Base-by-base conservation (phyloP, 306 rosid species). In the Acacia crassicarpa region DNA sequence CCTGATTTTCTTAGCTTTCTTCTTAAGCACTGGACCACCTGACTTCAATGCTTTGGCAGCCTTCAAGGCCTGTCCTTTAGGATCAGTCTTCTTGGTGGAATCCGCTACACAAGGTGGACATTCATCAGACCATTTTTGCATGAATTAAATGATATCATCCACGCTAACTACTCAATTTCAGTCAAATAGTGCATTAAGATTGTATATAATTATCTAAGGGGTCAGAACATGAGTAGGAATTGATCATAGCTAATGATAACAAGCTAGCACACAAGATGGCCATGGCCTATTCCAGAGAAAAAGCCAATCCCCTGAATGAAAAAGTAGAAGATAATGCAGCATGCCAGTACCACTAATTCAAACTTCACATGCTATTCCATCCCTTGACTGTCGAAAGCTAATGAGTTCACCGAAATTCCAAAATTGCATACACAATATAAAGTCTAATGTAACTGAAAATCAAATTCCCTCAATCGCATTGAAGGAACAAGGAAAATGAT, bases 21-120 rank as follows among this genome's bases (percentile, higher is more conserved):
- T 94, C 89, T 94, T 92, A 15, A 91, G 78, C 27, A 85, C 80
- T 2, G 87, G 86, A 8, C 83, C 85, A 22, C 98, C 97, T 0
- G 97, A 89, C 80, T 94, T 94, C 49, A 94, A 92, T 68, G 94
- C 98, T 91, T 94, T 94, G 62, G 98, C 97, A 13, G 98, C 66
- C 91, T 94, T 94, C 91, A 90, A 86, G 84, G 98, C 98, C 58
- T 91, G 89, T 59, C 94, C 93, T 78, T 92, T 92, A 9, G 98
- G 92, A 86, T 92, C 97, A 61, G 80, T 41, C 87, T 94, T 94
- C 41, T 89, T 94, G 25, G 89, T n/a, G 46, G 15, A 56, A 40
- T 89, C 92, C 74, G 43, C 98, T 92, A 83, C 84, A 65, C 16
- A 33, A 72, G 16, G 43, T 14, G 16, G 11, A 32, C 13, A 41